phyloP scores from a whole-genome alignment of 805 yeast species.

The Pichia membranifaciens region DNA sequence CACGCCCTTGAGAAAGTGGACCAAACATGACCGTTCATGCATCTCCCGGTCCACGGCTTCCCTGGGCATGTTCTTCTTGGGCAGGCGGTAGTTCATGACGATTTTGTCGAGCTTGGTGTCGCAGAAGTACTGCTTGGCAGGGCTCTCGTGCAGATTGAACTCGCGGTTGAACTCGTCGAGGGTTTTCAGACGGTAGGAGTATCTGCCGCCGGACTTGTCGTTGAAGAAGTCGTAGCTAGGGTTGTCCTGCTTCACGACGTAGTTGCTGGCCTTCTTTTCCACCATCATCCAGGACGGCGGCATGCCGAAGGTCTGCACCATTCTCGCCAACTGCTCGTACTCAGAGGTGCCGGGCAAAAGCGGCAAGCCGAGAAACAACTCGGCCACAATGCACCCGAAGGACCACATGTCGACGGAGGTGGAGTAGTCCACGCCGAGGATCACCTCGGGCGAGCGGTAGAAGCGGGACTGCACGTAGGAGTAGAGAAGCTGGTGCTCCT shows the following conservation, averaged over 20 bases:
- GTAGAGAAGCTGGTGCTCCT: conserved; percentile 81
- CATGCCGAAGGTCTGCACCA: conserved; percentile 71
- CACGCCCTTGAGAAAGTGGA: conserved; percentile 74
- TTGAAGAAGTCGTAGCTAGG: conserved; percentile 17
- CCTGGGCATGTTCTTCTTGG: conserved; percentile 50
- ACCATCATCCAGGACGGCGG: conserved; percentile 97
- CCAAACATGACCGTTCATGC: conserved; percentile 60
- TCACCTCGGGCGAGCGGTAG: conserved; percentile 91
- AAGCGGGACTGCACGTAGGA: conserved; percentile 91
- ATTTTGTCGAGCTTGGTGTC: conserved; percentile 62
- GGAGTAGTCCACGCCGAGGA: conserved; percentile 86
- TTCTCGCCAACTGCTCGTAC: conserved; percentile 80
- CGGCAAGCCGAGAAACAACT: conserved; percentile 73
- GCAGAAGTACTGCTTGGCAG: conserved; percentile 80
- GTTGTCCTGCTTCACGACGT: conserved; percentile 34
- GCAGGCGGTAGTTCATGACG: conserved; percentile 66
- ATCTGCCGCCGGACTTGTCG: conserved; percentile 21
- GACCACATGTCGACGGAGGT: conserved; percentile 85
- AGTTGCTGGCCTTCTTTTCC: conserved; percentile 78
- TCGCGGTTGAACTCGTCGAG: conserved; percentile 46
- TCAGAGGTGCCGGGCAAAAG: conserved; percentile 93
- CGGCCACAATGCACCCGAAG: conserved; percentile 55
- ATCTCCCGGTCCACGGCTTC: conserved; percentile 62
- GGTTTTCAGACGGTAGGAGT: conserved; percentile 32
- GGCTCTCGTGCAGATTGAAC: conserved; percentile 57